Base-by-base conservation (phyloP, 768 basidiomycete genomes). In the Tylopilus cervinicoccineus region DNA sequence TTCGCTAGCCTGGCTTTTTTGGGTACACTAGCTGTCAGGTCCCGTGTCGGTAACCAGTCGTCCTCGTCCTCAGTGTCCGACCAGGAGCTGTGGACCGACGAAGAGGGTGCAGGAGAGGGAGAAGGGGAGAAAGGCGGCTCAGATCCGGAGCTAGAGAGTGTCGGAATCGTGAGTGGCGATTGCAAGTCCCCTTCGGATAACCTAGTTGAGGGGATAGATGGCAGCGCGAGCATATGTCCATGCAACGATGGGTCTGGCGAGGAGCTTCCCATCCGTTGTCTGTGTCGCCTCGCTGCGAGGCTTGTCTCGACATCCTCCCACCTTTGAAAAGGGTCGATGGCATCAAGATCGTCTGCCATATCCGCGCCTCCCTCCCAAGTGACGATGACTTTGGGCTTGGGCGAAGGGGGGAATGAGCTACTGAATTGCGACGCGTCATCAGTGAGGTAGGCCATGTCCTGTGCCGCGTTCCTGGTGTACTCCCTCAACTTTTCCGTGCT, bases 1-100 rank as follows among this genome's bases (percentile, higher is more conserved):
- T 84, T 77, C 38, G 70, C 78, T 41, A 85, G 73, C 74, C 93
- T 96, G 58, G 75, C 78, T 71, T 95, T 95, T 78, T 97, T 95
- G 31, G 79, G 68, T 33, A 83, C 76, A 13, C 75, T 76, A 37
- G 77, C 71, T 17, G 32, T 16, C n/a, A 13, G 12, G 5, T 45
- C 24, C 0, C 19, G 37, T n/a, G 33, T 24, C 17, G 27, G 34
- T 24, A 47, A 13, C 36, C 43, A 47, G 14, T 43, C 37, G 2
- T 32, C 50, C 19, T 67, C 60, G 26, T 52, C 51, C 14, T 58
- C 60, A 23, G 39, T 36, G 7, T 56, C 58, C 16, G 38, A 13
- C 48, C 42, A 52, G 19, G 43, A 29, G 29, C 14, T 31, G 16
- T 45, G 33, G 22, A 16, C 24, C 11, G 54, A n/a, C n/a, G n/a